A percentile compares a stretch with the other conserved stretches of the same genome.
phyloP scores from a whole-genome alignment of 331 rosid species.

The Pyrus hybrid region DNA sequence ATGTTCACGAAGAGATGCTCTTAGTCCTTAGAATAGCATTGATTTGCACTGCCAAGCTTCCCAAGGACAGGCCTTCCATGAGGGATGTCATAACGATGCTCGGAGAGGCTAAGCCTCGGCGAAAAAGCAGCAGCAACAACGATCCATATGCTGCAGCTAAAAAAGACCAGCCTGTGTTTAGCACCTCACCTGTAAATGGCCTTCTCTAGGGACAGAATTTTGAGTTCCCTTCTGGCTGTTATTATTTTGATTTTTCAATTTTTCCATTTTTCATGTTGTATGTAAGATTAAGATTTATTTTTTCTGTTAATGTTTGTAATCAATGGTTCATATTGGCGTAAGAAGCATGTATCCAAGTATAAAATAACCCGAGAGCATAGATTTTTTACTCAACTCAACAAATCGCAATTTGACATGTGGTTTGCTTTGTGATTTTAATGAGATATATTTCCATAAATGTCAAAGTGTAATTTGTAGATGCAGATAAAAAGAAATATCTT shows the following conservation, averaged over 20 bases:
- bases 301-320: constrained; percentile 21
- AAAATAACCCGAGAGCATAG: background rate
- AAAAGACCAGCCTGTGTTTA: constrained; percentile 52
- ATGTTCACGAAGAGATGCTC: constrained; percentile 92
- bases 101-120: constrained; percentile 82
- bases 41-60: constrained; percentile 77
- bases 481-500: background rate
- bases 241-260: background rate
- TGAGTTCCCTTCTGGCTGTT: constrained; percentile 7
- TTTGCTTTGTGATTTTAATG: too few species aligned
- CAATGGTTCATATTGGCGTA: constrained; percentile 15
- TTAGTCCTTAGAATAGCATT: constrained; percentile 78
- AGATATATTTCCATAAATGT: rapidly evolving
- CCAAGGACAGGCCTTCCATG: constrained; percentile 90
- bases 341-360: background rate
- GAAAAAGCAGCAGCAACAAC: constrained; percentile 50
- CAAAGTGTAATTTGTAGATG: too few species aligned
- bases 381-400: background rate
- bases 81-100: constrained; percentile 88
- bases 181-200: constrained; percentile 58
- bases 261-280: constrained; percentile 20
- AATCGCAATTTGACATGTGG: too few species aligned
- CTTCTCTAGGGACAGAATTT: constrained; percentile 35
- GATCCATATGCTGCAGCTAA: constrained; percentile 32
- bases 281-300: constrained; percentile 26